phyloP scores from a whole-genome alignment of 192 early-diverging fungal species.

The Gorgonomyces haynaldii region DNA sequence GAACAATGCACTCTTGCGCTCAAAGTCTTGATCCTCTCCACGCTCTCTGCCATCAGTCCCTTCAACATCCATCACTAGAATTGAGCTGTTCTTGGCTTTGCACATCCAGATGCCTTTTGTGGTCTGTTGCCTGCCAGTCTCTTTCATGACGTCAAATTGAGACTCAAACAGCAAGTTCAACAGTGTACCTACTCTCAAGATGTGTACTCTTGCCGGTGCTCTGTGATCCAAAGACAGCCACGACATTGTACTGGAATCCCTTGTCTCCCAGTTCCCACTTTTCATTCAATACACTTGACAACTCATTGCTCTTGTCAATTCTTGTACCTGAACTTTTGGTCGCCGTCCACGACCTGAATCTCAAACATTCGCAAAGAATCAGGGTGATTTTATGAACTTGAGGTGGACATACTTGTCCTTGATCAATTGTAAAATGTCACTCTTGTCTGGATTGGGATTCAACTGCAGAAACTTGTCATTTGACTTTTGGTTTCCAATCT shows the following conservation, averaged over 20 bases:
- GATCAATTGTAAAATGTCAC: neutral
- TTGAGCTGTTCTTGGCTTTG: constrained; percentile 64
- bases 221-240: constrained; percentile 98
- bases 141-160: constrained; percentile 88
- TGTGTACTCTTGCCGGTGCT: constrained; percentile 85
- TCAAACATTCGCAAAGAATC: no score
- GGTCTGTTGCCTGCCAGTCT: constrained; percentile 67
- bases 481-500: neutral
- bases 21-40: constrained; percentile 98
- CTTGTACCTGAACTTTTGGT: constrained; percentile 70
- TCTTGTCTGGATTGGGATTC: neutral
- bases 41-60: constrained; percentile 97
- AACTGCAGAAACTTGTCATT: neutral
- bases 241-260: constrained; percentile 94
- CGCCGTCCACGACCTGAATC: constrained; percentile 67
- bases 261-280: constrained; percentile 67
- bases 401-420: neutral
- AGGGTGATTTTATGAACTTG: no score
- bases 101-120: constrained; percentile 97
- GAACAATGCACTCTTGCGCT: constrained; percentile 95
- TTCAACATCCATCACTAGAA: constrained; percentile 96
- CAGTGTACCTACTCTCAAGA: constrained; percentile 58
- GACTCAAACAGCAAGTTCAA: constrained; percentile 94
- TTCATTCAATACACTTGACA: constrained; percentile 10
- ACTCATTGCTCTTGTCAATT: neutral